Evolutionary conservation across 371 early-diverging fungal genomes (phyloP), one percentile per base, ranked within the genome.

Genomic region (Mucor velutinosus): DNA sequence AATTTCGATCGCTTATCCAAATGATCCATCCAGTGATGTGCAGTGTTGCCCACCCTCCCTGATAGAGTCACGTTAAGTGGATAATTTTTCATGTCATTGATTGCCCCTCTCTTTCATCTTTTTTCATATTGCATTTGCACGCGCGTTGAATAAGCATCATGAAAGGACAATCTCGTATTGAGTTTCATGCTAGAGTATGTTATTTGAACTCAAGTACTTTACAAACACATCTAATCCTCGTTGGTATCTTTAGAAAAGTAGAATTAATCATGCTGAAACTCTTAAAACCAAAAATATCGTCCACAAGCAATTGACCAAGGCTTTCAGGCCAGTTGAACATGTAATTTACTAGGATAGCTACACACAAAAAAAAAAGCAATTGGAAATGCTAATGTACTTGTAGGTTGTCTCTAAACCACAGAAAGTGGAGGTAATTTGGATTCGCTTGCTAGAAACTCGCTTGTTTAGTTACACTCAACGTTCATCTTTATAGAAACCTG

Each of bases 101-200:
- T 37, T 11, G 37, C 37, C 15, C 37, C 12, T 14, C 14, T 30
- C 14, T 37, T 37, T 37, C 14, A 11, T 37, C 37, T 41, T 5
- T 41, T 17, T 17, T 41, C 17, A 17, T 17, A 41, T 41, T 47
- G 6, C 21, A 27, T 12, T 35, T 35, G 12, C 12, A 35, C 10
- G 10, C 53, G 53, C 53, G 53, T 53, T 53, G 14, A 53, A 53
- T n/a, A 57, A 57, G n/a, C 15, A 57, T n/a, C 33, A 58, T 69
- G 64, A 63, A 64, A 30, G 32, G 14, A 25, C 60, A 69, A 41
- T 35, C 53, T 17, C 45, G 32, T 29, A 39, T 69, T 43, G 51
- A 35, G 7, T 47, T 69, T 64, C 64, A 59, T 19, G 23, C 63
- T 35, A 69, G 69, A 51, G 69, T 69, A 69, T 27, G 23, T 23